Base-by-base conservation (phyloP, 1,139 yeast species). In the Geotrichum australiense region DNA sequence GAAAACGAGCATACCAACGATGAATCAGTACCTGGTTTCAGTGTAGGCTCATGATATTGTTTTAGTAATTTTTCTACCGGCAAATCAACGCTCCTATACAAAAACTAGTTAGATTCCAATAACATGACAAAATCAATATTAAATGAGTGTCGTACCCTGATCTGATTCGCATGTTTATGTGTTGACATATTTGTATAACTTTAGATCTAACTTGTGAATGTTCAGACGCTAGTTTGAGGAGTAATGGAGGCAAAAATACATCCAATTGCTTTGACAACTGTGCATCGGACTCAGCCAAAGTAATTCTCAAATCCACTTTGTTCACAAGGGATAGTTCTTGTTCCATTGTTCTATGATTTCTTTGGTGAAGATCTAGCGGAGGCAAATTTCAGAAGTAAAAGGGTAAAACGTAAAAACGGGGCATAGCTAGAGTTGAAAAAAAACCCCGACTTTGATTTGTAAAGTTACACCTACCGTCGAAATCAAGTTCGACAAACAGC, bases 261-360 rank as follows among this genome's bases (percentile, higher is more conserved):
- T 70, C 69, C 31, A 91, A 59, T 10, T 80, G 65, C 5, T 70
- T 59, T 54, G 83, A 80, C 42, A 87, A 72, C 54, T 81, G 82
- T 2, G 63, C 68, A 43, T 80, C 84, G 1, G 78, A 68, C 42
- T 74, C 76, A 0, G 97, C 87, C 37, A 91, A 65, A 1, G 94
- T 93, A 33, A 91, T 70, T 39, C 89, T 69, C 37, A 91, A 73
- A 62, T 91, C 98, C 1, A 86, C 97, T 35, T 58, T 55, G 42
- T 58, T 57, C 28, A 62, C 55, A 39, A 63, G 52, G 5, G 63
- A 50, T 26, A 61, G 49, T 47, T 63, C 66, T 18, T n/a, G n/a
- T n/a, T n/a, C n/a, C n/a, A n/a, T n/a, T n/a, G n/a, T n/a, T n/a
- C n/a, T n/a, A n/a, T n/a, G n/a, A n/a, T n/a, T n/a, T n/a, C n/a